Evolutionary conservation across 176 grass and related monocot genomes (phyloP).

Genomic region (Poa pratensis): DNA sequence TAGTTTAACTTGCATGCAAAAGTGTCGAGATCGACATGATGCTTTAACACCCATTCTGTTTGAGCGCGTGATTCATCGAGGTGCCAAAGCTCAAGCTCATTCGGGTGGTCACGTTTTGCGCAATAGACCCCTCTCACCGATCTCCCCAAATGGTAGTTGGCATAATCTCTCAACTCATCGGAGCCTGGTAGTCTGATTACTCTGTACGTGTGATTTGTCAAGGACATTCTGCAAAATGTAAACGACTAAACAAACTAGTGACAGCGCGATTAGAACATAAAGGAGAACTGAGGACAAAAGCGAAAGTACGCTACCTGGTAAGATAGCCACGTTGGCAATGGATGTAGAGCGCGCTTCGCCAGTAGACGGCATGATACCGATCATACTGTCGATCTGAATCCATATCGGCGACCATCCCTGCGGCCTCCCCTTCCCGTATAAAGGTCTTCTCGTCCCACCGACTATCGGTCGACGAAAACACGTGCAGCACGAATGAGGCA

Average conservation of each 20-base stretch:
- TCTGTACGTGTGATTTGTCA: not conserved
- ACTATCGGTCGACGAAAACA: not conserved
- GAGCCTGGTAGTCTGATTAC: not conserved
- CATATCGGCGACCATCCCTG: not conserved
- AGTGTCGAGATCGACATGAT: not conserved
- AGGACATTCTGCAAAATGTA: not conserved
- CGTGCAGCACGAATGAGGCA: not conserved
- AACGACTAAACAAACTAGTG: not conserved
- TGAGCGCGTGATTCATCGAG: not conserved
- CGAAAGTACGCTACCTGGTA: not conserved
- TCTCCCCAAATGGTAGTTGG: not conserved
- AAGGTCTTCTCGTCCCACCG: not conserved
- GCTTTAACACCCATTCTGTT: not conserved
- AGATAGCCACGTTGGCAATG: not conserved
- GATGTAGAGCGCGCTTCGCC: not conserved
- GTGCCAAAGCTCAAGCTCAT: not conserved
- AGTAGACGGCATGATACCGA: not conserved
- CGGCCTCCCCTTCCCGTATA: slow-evolving; percentile 5
- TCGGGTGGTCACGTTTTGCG: not conserved
- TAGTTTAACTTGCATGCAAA: not conserved
- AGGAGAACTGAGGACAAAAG: too few relatives aligned
- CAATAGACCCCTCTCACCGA: not conserved
- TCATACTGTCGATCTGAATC: not conserved
- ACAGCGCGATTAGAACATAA: not conserved
- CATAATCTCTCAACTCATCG: not conserved